Evolutionary conservation across 2,329 filamentous ascomycete genomes (phyloP).

Genomic region (Coniochaeta sp.): DNA sequence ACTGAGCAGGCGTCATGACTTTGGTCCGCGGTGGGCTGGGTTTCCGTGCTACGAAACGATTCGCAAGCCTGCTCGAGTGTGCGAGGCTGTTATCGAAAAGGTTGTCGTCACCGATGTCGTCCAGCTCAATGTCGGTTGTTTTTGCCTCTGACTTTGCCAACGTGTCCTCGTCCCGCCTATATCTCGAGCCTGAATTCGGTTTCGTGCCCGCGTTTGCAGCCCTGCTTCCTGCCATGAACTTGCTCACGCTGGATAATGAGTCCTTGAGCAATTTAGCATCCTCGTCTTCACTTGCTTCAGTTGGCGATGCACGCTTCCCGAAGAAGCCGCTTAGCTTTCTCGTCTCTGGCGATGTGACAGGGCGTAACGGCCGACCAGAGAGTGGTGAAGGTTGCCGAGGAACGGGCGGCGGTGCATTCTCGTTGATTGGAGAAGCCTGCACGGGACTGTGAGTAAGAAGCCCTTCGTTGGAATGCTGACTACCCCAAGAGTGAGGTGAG

Average conservation of each 20-base stretch:
- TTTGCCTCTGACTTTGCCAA: background rate
- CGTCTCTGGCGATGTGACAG: conserved; percentile 17
- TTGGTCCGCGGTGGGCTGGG: conserved; percentile 50
- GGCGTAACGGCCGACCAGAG: conserved; percentile 2
- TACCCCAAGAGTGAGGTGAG: conserved; percentile 42
- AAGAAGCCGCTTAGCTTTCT: conserved; percentile 20
- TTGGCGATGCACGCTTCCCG: conserved; percentile 15
- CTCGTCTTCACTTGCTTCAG: conserved; percentile 36
- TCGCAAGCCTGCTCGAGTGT: conserved; percentile 26
- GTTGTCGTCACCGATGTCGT: conserved; percentile 36
- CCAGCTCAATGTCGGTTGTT: conserved; percentile 20
- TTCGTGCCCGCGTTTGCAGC: conserved; percentile 11
- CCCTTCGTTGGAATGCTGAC: conserved; percentile 41
- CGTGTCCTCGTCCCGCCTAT: conserved; percentile 32
- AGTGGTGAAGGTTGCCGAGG: conserved; percentile 28
- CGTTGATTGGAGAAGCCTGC: conserved; percentile 25
- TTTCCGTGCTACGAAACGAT: conserved; percentile 25
- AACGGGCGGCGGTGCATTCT: conserved; percentile 28
- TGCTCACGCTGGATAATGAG: conserved; percentile 38
- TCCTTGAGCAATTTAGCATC: conserved; percentile 46
- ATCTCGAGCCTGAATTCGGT: conserved; percentile 16
- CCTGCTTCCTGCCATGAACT: conserved; percentile 28
- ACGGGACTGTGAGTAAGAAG: conserved; percentile 32
- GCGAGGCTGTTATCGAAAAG: conserved; percentile 43
- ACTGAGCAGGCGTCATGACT: conserved; percentile 85